Conservation (phyloP, 2,329 filamentous ascomycete genomes). For the Hymenoscyphus scutula region DNA sequence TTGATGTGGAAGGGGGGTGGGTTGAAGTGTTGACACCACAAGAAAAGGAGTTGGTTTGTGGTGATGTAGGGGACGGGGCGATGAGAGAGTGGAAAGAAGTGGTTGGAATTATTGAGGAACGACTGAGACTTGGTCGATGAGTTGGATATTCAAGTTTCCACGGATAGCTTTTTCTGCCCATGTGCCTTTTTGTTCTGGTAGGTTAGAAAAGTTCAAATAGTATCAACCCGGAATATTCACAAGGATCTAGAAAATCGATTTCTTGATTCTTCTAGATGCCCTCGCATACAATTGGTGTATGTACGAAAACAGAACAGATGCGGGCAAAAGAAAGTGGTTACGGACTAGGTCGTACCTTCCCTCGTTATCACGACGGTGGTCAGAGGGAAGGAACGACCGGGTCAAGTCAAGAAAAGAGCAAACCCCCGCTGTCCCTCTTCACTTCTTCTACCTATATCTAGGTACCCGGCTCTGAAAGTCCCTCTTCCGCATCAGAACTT, state of each 20-base stretch:
- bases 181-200: background rate
- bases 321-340: too few species aligned
- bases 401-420: too few species aligned
- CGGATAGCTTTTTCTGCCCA: too few species aligned
- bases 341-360: too few species aligned
- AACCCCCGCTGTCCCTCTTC: too few species aligned
- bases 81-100: slow-evolving; percentile 82
- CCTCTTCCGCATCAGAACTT: too few species aligned
- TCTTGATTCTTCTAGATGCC: background rate
- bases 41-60: slow-evolving; percentile 78
- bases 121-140: slow-evolving; percentile 27
- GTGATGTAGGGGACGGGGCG: slow-evolving; percentile 76
- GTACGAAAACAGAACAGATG: too few species aligned
- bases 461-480: too few species aligned
- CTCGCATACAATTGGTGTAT: background rate
- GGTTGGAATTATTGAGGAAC: slow-evolving; percentile 60
- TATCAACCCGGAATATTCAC: background rate
- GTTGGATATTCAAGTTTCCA: slow-evolving; percentile 14
- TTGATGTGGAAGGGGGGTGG: slow-evolving; percentile 60
- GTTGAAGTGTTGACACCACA: slow-evolving; percentile 71
- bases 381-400: too few species aligned
- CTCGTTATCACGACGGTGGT: too few species aligned
- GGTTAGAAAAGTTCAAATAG: background rate
- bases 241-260: background rate
- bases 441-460: too few species aligned